phyloP scores from a whole-genome alignment of 164 flowering plant species.

The Chimonanthus praecox region DNA sequence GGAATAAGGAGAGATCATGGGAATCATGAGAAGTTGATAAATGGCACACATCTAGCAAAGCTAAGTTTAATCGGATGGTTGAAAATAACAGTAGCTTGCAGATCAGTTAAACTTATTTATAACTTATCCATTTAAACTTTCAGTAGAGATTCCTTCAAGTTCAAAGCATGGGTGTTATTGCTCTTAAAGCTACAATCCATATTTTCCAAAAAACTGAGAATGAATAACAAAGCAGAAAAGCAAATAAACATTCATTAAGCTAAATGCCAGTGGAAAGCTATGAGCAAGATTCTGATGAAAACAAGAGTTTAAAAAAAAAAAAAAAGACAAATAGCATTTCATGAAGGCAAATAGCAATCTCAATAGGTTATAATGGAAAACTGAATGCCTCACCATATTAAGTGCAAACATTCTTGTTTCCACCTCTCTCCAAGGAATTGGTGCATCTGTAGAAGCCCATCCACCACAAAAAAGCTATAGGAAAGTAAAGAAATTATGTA shows the following conservation, averaged over 20 bases:
- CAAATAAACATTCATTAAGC: background rate
- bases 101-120: background rate
- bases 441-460: slow-evolving; percentile 46
- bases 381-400: slow-evolving; percentile 48
- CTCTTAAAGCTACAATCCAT: background rate
- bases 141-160: background rate
- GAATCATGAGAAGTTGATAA: no score
- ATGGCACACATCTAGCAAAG: no score
- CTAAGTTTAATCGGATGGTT: no score
- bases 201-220: no score
- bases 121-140: background rate
- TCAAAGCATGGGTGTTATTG: background rate
- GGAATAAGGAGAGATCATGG: no score
- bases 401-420: slow-evolving; percentile 81
- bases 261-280: background rate
- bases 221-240: background rate
- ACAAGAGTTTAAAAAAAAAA: background rate
- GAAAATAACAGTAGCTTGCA: no score
- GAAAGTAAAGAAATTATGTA: background rate
- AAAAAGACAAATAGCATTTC: background rate
- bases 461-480: slow-evolving; percentile 65
- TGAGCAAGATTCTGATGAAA: background rate
- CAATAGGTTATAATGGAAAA: background rate
- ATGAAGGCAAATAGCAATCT: slow-evolving; percentile 2
- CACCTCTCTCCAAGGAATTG: slow-evolving; percentile 81